Base-by-base conservation (phyloP, 2,329 filamentous ascomycete species). In the Alternaria viburni region DNA sequence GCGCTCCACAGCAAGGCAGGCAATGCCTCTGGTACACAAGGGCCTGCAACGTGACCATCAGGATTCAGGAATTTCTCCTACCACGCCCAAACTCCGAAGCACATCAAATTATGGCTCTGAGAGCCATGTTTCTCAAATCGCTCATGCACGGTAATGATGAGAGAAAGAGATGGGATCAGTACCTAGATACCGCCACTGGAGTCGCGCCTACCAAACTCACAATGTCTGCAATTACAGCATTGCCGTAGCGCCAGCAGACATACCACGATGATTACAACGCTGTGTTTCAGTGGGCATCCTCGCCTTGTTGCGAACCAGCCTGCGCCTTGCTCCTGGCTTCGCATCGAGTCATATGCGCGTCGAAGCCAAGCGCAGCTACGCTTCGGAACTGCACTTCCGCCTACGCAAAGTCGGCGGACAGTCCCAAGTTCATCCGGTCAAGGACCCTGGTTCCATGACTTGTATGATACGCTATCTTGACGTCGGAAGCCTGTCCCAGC, bases 401-500 rank as follows among this genome's bases (percentile, higher is more conserved):
- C 25, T 56, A 32, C 44, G 17, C 58, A 47, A 32, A 56, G 23
- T 61, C 47, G 41, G 45, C 54, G n/a, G 54, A 44, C 25, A 49
- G 47, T 43, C 45, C 49, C 59, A 62, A 54, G 12, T 49, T 52
- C 30, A 36, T 54, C 63, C 49, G 54, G 57, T 17, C 58, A 45
- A 23, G 12, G 19, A 28, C 50, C 45, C 30, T 46, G 52, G 60
- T 41, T 41, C 41, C 12, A 54, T 44, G 26, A 41, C 30, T 32
- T 44, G 44, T n/a, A n/a, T 23, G 12, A 30, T 54, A 58, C 52
- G 49, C 45, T 30, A 51, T 47, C 44, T 64, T 57, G 47, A 36
- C 36, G 17, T 57, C 61, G 64, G 64, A 62, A 44, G 54, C 54
- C 55, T 60, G 44, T 21, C 46, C 54, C 64, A 60, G 54, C 30